Evolutionary conservation across 2,329 filamentous ascomycete species (phyloP), one percentile per base, ranked within the genome.

Genomic region (Rhinocladiella similis): DNA sequence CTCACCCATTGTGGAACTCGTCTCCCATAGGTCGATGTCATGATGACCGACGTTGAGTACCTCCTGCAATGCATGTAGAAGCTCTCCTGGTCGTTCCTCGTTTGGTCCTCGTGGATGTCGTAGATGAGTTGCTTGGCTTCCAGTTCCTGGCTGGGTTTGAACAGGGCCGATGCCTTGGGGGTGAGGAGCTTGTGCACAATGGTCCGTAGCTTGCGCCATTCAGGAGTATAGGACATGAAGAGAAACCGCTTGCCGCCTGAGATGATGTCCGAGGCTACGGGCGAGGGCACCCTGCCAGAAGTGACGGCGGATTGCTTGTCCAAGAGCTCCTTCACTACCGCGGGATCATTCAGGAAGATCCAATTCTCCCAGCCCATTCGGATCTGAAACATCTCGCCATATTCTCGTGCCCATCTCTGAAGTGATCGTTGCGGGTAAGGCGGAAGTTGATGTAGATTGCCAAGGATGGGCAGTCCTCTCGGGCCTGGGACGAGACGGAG

Each of bases 381-480:
- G 16, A 79, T 64, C 54, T 72, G 72, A 66, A 72, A 78, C 3
- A 79, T 52, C n/a, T 79, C 75, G 35, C 77, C 77, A 62, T 77
- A 77, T 50, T 85, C 87, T 39, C 77, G 88, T 38, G 35, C 16
- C 16, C 29, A 19, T 50, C 38, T 13, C n/a, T 29, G 22, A 2
- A 48, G 27, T 29, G 10, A 27, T 14, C 10, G 22, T 48, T 35
- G 46, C n/a, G 46, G 46, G 14, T 48, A 19, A 35, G 16, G 22
- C 46, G 6, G 46, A 9, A 48, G 20, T 19, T 29, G 27, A 27
- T 29, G 27, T n/a, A 35, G 16, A 19, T 48, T 29, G 20, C 46
- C 46, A n/a, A 48, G 16, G 12, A 48, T n/a, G 10, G 46, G 46
- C 5, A 48, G 46, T 27, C 46, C 46, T 18, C 22, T 48, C 10